phyloP scores from a whole-genome alignment of 179 eudicot genomes.

The Beta corolliflora region DNA sequence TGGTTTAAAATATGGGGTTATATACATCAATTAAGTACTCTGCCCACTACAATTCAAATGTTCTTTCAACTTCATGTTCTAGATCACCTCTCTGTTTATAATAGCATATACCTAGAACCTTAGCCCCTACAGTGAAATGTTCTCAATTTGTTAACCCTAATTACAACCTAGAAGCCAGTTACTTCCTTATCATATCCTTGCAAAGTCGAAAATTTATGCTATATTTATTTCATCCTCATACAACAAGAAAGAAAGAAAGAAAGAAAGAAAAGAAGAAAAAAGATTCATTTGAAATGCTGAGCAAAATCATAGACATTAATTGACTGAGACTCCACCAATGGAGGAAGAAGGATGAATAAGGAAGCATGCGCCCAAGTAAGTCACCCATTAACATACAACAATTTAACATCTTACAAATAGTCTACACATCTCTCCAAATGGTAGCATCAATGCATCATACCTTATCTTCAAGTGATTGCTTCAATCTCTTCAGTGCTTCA shows the following conservation, averaged over 20 bases:
- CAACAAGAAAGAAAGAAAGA: not conserved
- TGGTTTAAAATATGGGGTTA: too few relatives aligned
- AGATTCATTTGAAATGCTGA: too few relatives aligned
- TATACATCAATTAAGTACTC: too few relatives aligned
- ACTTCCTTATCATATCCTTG: not conserved
- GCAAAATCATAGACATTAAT: not conserved
- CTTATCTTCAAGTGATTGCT: constrained; percentile 59
- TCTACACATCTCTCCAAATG: not conserved
- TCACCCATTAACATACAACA: not conserved
- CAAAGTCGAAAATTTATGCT: not conserved
- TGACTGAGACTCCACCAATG: not conserved
- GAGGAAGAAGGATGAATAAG: not conserved
- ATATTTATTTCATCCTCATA: not conserved
- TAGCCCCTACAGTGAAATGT: too few relatives aligned
- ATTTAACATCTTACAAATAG: not conserved
- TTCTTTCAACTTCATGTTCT: too few relatives aligned
- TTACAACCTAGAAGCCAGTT: too few relatives aligned
- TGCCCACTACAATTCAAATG: too few relatives aligned
- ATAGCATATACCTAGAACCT: too few relatives aligned
- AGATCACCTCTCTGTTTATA: too few relatives aligned
- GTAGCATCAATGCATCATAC: constrained; percentile 27
- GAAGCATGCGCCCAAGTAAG: not conserved
- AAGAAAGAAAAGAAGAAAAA: not conserved
- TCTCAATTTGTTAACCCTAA: too few relatives aligned
- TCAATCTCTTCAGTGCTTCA: constrained; percentile 74